Conservation (phyloP, 768 basidiomycete species). For the Tephrocybe sp. region DNA sequence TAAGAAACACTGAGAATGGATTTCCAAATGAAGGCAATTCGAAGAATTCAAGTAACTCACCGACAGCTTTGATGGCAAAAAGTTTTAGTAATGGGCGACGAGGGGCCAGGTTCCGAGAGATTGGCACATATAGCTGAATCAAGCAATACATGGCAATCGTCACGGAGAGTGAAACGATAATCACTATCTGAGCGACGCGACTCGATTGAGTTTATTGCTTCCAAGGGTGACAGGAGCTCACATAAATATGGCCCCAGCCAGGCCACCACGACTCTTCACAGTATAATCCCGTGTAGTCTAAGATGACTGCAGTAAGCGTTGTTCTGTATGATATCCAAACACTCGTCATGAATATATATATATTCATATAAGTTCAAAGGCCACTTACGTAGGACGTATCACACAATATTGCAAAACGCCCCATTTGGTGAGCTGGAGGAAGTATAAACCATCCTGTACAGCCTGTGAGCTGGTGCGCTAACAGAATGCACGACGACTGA, state of each 20-base stretch:
- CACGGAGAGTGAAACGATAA: slow-evolving; percentile 68
- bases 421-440: slow-evolving; percentile 77
- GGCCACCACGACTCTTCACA: slow-evolving; percentile 72
- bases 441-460: slow-evolving; percentile 61
- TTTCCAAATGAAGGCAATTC: neutral
- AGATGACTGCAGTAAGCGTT: slow-evolving; percentile 59
- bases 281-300: slow-evolving; percentile 67
- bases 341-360: no score
- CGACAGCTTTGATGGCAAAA: slow-evolving; percentile 72
- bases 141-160: slow-evolving; percentile 79
- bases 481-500: slow-evolving; percentile 23
- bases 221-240: slow-evolving; percentile 25
- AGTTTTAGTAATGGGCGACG: slow-evolving; percentile 67
- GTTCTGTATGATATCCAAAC: no score
- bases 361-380: no score
- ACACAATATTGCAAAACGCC: slow-evolving; percentile 74
- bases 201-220: neutral
- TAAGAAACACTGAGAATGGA: slow-evolving; percentile 54
- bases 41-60: slow-evolving; percentile 32
- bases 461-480: slow-evolving; percentile 8
- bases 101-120: slow-evolving; percentile 52
- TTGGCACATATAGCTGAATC: slow-evolving; percentile 65
- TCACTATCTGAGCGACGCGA: slow-evolving; percentile 42
- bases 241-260: slow-evolving; percentile 70
- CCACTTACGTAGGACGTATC: slow-evolving; percentile 54